Conservation (phyloP, 768 basidiomycete species). For the Trametes punicea region DNA sequence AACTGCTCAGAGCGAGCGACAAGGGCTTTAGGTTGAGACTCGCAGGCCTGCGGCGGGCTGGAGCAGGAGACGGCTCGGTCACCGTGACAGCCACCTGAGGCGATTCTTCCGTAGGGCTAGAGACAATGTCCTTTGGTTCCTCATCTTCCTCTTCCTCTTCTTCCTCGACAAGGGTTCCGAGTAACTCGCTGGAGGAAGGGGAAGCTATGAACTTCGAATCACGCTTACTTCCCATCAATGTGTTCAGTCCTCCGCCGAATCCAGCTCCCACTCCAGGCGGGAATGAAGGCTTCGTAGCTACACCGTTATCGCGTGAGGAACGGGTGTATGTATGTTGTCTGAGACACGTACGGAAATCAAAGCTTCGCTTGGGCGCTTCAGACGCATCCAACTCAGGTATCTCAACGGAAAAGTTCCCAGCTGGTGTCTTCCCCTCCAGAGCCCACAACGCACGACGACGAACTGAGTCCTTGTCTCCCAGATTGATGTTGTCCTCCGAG, state of each 20-base stretch:
- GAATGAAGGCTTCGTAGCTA: conserved; percentile 62
- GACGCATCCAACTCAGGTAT: conserved; percentile 74
- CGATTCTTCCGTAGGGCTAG: conserved; percentile 12
- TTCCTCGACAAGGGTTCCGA: conserved; percentile 78
- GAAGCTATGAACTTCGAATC: conserved; percentile 71
- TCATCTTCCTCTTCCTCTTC: conserved; percentile 72
- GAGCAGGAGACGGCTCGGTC: conserved; percentile 30
- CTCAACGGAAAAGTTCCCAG: conserved; percentile 66
- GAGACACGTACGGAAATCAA: conserved; percentile 61
- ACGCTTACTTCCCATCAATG: conserved; percentile 57
- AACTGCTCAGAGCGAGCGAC: conserved; percentile 58
- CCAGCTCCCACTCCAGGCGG: conserved; percentile 45
- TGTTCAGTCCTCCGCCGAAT: conserved; percentile 39
- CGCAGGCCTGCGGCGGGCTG: conserved; percentile 59
- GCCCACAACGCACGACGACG: conserved; percentile 82
- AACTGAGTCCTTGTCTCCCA: conserved; percentile 74
- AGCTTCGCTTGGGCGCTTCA: conserved; percentile 51
- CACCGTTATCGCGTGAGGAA: conserved; percentile 35
- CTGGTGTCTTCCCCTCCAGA: conserved; percentile 78
- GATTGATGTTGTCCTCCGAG: conserved; percentile 63
- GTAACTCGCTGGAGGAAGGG: conserved; percentile 68
- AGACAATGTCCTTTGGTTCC: conserved; percentile 12
- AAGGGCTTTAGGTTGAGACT: conserved; percentile 67
- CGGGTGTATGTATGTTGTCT: not conserved
- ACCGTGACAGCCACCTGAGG: conserved; percentile 9